Base-by-base conservation (phyloP, 352 stramenopile genomes). In the Phytophthora nicotianae region DNA sequence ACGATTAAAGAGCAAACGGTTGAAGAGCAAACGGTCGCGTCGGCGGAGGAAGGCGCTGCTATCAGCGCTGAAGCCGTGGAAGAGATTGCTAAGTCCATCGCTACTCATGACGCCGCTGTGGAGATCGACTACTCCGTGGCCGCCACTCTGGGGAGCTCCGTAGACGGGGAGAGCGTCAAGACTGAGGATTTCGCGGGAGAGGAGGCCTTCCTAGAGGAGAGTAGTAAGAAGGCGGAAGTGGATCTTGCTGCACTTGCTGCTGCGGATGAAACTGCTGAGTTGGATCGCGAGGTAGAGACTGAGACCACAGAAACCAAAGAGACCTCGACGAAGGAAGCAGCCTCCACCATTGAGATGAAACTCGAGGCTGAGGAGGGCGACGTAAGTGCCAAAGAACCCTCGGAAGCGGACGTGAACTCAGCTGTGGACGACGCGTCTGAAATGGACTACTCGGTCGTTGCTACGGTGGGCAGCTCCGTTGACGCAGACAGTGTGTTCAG, bases 111-210 rank as follows among this genome's bases (percentile, higher is more conserved):
- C n/a, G 29, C 4, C 23, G 24, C 11, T 16, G 48, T 53, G n/a
- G 59, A 60, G 10, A 16, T 62, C 19, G 62, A 61, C 33, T 38
- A 58, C 5, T 75, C 67, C 1, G 67, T 68, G 46, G 67, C 56
- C 17, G 67, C 67, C 1, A 75, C 67, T 4, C 8, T 41, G 2
- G 62, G 62, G 1, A 75, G 67, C 37, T 75, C 67, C 6, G 51
- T 62, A 24, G 62, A 65, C 24, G 62, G 37, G 8, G 67, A 72
- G 8, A 75, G 67, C 32, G 37, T 72, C 13, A 45, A 37, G 14
- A 68, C 62, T 13, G 62, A 69, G 35, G 62, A 75, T 49, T 62
- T 65, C 21, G 57, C 47, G 5, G 62, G 14, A 4, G 62, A 71
- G 13, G 55, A 68, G 1, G 4, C 20, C 4, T 66, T 59, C 20